These are phyloP conservation scores for Didymella keratinophila DNA, from an alignment of 2,329 filamentous ascomycete genomes.

Conservation along the genomic window DNA sequence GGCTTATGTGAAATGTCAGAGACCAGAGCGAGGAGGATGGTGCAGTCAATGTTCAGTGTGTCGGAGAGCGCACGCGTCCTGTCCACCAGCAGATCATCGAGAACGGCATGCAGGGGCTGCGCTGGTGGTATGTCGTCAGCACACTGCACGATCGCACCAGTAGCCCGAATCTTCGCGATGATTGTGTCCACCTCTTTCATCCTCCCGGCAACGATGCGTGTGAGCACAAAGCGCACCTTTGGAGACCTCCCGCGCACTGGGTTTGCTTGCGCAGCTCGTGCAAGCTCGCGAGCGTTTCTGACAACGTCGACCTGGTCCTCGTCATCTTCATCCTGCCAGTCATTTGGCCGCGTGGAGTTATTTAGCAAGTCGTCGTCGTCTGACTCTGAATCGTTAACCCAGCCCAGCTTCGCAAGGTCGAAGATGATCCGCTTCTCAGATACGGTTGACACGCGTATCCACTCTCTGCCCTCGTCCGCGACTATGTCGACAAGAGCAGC, in stretches of 20 bases:
- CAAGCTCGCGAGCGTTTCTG: slow-evolving; percentile 66
- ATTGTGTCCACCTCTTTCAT: slow-evolving; percentile 64
- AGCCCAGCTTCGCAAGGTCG: slow-evolving; percentile 73
- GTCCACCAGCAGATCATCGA: slow-evolving; percentile 50
- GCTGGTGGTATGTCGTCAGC: slow-evolving; percentile 37
- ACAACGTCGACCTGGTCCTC: slow-evolving; percentile 65
- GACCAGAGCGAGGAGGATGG: slow-evolving; percentile 74
- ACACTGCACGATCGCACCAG: slow-evolving; percentile 53
- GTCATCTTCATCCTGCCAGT: slow-evolving; percentile 59
- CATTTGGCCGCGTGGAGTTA: slow-evolving; percentile 6
- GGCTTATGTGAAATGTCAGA: slow-evolving; percentile 74
- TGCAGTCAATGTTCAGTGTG: slow-evolving; percentile 69
- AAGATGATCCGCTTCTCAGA: slow-evolving; percentile 70
- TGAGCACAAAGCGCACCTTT: slow-evolving; percentile 66
- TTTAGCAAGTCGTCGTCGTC: slow-evolving; percentile 55
- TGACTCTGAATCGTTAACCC: slow-evolving; percentile 57
- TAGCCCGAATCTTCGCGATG: slow-evolving; percentile 62
- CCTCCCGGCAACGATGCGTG: slow-evolving; percentile 62
- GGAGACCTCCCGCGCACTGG: slow-evolving; percentile 68
- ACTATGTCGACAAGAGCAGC: slow-evolving; percentile 71
- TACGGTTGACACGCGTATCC: slow-evolving; percentile 73
- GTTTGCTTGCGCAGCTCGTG: slow-evolving; percentile 63
- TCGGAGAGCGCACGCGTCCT: slow-evolving; percentile 51
- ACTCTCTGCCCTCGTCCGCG: slow-evolving; percentile 67
- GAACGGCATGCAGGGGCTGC: slow-evolving; percentile 34